Conservation (phyloP, 305 asterid species). For the Fraxinus latifolia region DNA sequence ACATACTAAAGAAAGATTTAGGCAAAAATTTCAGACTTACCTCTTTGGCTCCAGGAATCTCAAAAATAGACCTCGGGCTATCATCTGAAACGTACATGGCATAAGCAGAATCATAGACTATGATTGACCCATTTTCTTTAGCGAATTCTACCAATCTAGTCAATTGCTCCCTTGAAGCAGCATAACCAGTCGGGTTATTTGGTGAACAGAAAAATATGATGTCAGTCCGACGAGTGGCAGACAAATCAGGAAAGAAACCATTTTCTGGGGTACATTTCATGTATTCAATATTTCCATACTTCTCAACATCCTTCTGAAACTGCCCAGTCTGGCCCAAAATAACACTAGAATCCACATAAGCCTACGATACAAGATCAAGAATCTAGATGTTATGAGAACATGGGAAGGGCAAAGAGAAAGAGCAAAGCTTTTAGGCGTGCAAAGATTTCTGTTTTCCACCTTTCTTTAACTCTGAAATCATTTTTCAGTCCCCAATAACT, state of each 20-base stretch:
- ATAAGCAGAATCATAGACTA: constrained; percentile 92
- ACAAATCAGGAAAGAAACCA: constrained; percentile 81
- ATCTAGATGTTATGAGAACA: constrained; percentile 10
- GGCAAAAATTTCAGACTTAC: constrained; percentile 30
- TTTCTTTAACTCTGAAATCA: background rate
- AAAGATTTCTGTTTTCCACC: background rate
- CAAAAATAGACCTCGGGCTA: constrained; percentile 85
- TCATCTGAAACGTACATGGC: constrained; percentile 94
- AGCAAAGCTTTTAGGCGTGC: background rate
- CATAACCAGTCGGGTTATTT: constrained; percentile 87
- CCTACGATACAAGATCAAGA: constrained; percentile 39
- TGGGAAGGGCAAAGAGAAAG: background rate
- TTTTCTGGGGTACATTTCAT: constrained; percentile 92
- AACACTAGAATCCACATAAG: constrained; percentile 94
- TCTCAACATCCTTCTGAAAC: constrained; percentile 78
- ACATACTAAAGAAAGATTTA: background rate
- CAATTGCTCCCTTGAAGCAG: constrained; percentile 90
- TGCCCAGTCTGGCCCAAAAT: constrained; percentile 91
- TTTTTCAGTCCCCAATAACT: background rate
- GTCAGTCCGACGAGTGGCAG: constrained; percentile 58
- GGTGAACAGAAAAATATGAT: constrained; percentile 87
- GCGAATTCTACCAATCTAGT: constrained; percentile 85
- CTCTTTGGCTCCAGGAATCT: constrained; percentile 98
- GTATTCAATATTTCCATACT: constrained; percentile 82
- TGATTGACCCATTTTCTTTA: constrained; percentile 82